These are phyloP conservation scores for Dinochytrium kinnereticum DNA, from an alignment of 371 early-diverging fungal species.

Conservation along the genomic window DNA sequence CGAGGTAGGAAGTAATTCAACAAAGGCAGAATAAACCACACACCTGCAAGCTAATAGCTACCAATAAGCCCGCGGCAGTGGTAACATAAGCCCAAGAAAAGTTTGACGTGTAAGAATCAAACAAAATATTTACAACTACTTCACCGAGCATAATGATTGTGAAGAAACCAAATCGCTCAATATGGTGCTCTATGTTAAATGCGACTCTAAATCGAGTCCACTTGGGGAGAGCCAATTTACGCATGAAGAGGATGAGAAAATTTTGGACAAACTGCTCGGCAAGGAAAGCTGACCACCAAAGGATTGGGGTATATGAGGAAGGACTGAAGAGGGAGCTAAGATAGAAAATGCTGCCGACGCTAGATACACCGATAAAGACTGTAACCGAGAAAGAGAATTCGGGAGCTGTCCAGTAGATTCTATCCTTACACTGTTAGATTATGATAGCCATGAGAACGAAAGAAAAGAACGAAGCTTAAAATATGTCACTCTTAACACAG, in stretches of 20 bases:
- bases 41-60: conserved; percentile 16
- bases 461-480: background rate
- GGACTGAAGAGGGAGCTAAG: conserved; percentile 16
- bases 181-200: conserved; percentile 33
- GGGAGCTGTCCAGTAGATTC: conserved; percentile 17
- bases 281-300: conserved; percentile 19
- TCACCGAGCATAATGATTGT: conserved; percentile 31
- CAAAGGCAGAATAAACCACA: background rate
- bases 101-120: background rate
- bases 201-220: conserved; percentile 15
- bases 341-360: conserved; percentile 2
- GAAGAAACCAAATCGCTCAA: conserved; percentile 33
- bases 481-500: background rate
- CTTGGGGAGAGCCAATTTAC: background rate
- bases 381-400: conserved; percentile 7
- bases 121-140: conserved; percentile 22
- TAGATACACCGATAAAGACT: background rate
- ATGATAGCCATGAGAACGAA: background rate
- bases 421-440: background rate
- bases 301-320: background rate
- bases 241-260: conserved; percentile 2
- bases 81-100: conserved; percentile 20
- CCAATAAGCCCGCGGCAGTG: conserved; percentile 12
- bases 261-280: conserved; percentile 8
- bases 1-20: background rate